Conservation (phyloP, 164 flowering plant species). For the Tetrastigma voinierianum region DNA sequence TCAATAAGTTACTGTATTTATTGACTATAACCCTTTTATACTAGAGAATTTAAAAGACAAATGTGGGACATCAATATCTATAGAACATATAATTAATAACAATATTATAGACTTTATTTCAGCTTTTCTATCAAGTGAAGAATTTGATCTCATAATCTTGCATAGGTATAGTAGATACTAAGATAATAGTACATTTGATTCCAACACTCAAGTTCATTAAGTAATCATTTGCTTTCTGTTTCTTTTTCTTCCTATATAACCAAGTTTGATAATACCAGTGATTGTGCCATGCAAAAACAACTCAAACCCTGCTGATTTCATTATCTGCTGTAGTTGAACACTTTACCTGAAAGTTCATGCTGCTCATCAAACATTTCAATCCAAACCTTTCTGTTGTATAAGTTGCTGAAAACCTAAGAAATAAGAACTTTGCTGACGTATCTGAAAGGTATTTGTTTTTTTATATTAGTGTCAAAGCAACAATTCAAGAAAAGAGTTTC, state of each 20-base stretch:
- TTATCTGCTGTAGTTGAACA: not conserved
- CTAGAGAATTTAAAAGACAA: not conserved
- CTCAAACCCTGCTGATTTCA: not conserved
- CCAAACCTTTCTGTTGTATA: conserved; percentile 86
- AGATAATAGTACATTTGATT: too few species aligned
- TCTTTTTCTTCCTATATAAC: not conserved
- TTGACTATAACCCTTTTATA: not conserved
- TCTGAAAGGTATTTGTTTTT: conserved; percentile 45
- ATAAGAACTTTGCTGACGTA: conserved; percentile 91
- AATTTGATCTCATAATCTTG: too few species aligned
- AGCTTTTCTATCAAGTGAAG: not conserved
- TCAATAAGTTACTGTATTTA: not conserved
- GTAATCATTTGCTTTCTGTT: too few species aligned
- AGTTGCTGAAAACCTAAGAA: conserved; percentile 96
- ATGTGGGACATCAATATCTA: not conserved
- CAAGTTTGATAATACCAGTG: not conserved
- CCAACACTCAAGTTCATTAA: too few species aligned
- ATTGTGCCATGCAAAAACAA: not conserved
- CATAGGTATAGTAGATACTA: too few species aligned
- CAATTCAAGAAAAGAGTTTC: too few species aligned
- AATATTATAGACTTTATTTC: not conserved
- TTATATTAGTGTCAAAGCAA: too few species aligned
- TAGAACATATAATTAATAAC: not conserved
- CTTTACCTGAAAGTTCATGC: conserved; percentile 90
- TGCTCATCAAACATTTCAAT: conserved; percentile 97